Conservation (phyloP, 306 rosid species). For the Macrotyloma uniflorum region DNA sequence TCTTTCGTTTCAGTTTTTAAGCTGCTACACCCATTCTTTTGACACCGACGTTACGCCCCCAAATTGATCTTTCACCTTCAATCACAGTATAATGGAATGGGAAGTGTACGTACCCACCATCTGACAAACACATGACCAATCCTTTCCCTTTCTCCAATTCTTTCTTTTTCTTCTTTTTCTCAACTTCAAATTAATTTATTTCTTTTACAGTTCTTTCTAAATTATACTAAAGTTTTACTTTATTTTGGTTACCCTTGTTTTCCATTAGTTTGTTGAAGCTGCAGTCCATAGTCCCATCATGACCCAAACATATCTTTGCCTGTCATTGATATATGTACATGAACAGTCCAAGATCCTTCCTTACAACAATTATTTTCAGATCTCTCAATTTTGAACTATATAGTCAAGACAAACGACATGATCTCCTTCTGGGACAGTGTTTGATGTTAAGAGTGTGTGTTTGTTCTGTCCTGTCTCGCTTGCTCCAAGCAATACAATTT, state of each 20-base stretch:
- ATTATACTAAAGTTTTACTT: not conserved
- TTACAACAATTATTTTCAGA: slow-evolving; percentile 5
- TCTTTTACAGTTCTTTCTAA: not conserved
- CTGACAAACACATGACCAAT: slow-evolving; percentile 42
- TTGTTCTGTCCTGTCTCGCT: slow-evolving; percentile 44
- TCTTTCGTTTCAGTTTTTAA: slow-evolving; percentile 47
- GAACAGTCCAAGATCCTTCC: slow-evolving; percentile 34
- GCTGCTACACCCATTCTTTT: slow-evolving; percentile 35
- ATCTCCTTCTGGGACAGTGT: slow-evolving; percentile 34
- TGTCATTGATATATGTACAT: slow-evolving; percentile 39
- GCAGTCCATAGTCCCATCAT: slow-evolving; percentile 30
- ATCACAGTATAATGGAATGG: slow-evolving; percentile 22
- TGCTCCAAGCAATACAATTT: not conserved
- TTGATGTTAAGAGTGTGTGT: slow-evolving; percentile 37
- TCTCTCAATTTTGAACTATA: slow-evolving; percentile 17
- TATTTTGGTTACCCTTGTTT: not conserved
- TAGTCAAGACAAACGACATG: slow-evolving; percentile 40
- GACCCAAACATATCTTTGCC: slow-evolving; percentile 34
- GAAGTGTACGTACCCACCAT: slow-evolving; percentile 4
- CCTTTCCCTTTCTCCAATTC: not conserved
- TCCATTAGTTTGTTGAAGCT: slow-evolving; percentile 15
- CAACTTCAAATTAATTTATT: not conserved
- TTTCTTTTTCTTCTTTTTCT: not conserved
- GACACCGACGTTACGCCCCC: slow-evolving; percentile 57
- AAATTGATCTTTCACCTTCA: slow-evolving; percentile 40